A percentile compares a stretch with the other conserved stretches of the same genome.
These are phyloP conservation scores for Pharnaceum exiguum DNA, from an alignment of 148 eudicot genomes.

Conservation along the genomic window DNA sequence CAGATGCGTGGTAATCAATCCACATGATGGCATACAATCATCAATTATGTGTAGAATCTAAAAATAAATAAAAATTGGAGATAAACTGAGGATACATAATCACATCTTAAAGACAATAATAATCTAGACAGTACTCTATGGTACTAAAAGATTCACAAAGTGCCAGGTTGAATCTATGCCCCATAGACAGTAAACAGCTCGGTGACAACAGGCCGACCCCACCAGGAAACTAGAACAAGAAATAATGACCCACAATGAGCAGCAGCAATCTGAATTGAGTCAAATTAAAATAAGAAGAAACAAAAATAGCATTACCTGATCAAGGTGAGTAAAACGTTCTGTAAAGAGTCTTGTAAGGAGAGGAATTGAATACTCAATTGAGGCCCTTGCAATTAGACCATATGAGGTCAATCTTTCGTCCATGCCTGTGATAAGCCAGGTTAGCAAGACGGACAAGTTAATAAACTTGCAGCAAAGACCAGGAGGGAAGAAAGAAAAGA, in stretches of 20 bases:
- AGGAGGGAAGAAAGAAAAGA: background rate
- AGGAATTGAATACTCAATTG: conserved; percentile 63
- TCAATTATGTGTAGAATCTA: too few relatives aligned
- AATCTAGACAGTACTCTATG: too few relatives aligned
- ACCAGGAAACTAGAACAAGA: too few relatives aligned
- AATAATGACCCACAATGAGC: too few relatives aligned
- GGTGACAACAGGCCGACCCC: too few relatives aligned
- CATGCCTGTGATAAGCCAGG: conserved; percentile 57
- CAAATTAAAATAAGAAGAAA: background rate
- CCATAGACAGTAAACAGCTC: too few relatives aligned
- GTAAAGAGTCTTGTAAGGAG: conserved; percentile 61
- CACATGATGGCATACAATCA: background rate
- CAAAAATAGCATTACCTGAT: conserved; percentile 46
- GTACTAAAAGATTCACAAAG: too few relatives aligned
- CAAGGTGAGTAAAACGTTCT: conserved; percentile 69
- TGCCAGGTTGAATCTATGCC: too few relatives aligned
- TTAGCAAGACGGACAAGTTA: background rate
- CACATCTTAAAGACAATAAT: background rate
- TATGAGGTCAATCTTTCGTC: conserved; percentile 96
- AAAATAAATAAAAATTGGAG: too few relatives aligned
- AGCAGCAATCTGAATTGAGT: too few relatives aligned
- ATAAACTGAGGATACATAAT: too few relatives aligned
- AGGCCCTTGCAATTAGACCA: conserved; percentile 88
- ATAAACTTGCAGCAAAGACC: background rate
- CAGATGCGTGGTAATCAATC: background rate